A percentile compares a stretch with the other conserved stretches of the same genome.
Evolutionary conservation across 345 rosid species (phyloP).

Genomic region (Arabidopsis arenosa): DNA sequence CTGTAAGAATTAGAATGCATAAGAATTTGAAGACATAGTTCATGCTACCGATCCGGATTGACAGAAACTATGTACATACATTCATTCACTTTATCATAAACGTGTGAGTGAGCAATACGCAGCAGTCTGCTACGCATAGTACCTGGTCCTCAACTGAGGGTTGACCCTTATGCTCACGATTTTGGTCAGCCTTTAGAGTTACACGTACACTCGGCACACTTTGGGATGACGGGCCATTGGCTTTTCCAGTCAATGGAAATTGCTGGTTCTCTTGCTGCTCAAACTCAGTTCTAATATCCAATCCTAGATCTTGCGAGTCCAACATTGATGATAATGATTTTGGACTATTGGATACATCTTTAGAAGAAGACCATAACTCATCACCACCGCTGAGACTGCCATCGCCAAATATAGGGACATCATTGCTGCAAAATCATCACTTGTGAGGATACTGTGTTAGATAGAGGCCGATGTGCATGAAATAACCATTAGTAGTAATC

Average conservation of each 20-base stretch:
- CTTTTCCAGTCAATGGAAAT: constrained; percentile 49
- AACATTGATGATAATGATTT: constrained; percentile 55
- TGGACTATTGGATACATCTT: constrained; percentile 60
- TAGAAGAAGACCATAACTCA: constrained; percentile 80
- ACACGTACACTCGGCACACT: constrained; percentile 45
- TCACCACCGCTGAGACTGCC: constrained; percentile 66
- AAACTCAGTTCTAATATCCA: constrained; percentile 55
- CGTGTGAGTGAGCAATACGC: constrained; percentile 12
- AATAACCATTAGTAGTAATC: too few relatives aligned
- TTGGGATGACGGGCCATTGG: constrained; percentile 53
- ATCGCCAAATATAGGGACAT: constrained; percentile 80
- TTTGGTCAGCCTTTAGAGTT: constrained; percentile 44
- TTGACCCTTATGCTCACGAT: constrained; percentile 47
- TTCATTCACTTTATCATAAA: constrained; percentile 28
- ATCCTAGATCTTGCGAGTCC: constrained; percentile 57
- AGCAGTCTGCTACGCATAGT: constrained; percentile 38
- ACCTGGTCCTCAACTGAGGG: constrained; percentile 61
- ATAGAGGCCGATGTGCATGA: constrained; percentile 41
- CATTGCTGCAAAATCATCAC: constrained; percentile 95
- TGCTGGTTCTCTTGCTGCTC: constrained; percentile 57
- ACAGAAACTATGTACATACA: constrained; percentile 27
- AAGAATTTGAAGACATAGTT: constrained; percentile 17
- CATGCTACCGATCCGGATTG: constrained; percentile 16
- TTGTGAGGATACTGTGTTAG: constrained; percentile 91
- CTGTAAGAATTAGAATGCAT: constrained; percentile 11